phyloP scores from a whole-genome alignment of 1,139 yeast species.

The Pneumocystis murina region DNA sequence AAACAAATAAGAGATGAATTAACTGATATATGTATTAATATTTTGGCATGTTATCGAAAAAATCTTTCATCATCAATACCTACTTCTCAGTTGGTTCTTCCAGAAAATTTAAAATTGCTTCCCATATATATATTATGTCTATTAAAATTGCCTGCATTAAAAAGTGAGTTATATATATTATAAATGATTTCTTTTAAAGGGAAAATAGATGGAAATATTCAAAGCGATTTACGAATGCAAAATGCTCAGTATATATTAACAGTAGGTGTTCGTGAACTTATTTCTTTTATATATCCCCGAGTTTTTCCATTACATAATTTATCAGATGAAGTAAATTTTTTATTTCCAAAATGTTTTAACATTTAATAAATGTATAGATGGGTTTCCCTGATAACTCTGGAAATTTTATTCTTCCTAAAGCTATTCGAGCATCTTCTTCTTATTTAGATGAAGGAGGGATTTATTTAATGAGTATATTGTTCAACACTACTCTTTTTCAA shows the following conservation, averaged over 20 bases:
- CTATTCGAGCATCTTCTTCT: constrained; percentile 33
- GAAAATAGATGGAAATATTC: constrained; percentile 21
- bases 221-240: constrained; percentile 39
- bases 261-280: constrained; percentile 44
- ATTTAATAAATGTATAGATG: background rate
- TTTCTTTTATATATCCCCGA: constrained; percentile 65
- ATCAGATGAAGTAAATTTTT: constrained; percentile 32
- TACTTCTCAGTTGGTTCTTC: constrained; percentile 60
- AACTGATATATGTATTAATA: constrained; percentile 49
- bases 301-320: constrained; percentile 60
- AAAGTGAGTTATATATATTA: constrained; percentile 16
- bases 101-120: constrained; percentile 62
- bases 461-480: constrained; percentile 33
- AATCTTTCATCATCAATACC: constrained; percentile 33
- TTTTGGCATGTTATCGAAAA: constrained; percentile 61
- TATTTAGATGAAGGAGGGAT: constrained; percentile 56
- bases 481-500: background rate
- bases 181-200: background rate
- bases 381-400: constrained; percentile 27
- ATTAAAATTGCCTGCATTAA: constrained; percentile 51
- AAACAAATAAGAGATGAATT: constrained; percentile 49
- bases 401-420: constrained; percentile 38
- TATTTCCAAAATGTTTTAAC: constrained; percentile 21
- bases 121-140: constrained; percentile 56
- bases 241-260: constrained; percentile 41